Evolutionary conservation across 2,329 filamentous ascomycete species (phyloP), one percentile per base, ranked within the genome.

Genomic region (Talaromyces atroroseus): DNA sequence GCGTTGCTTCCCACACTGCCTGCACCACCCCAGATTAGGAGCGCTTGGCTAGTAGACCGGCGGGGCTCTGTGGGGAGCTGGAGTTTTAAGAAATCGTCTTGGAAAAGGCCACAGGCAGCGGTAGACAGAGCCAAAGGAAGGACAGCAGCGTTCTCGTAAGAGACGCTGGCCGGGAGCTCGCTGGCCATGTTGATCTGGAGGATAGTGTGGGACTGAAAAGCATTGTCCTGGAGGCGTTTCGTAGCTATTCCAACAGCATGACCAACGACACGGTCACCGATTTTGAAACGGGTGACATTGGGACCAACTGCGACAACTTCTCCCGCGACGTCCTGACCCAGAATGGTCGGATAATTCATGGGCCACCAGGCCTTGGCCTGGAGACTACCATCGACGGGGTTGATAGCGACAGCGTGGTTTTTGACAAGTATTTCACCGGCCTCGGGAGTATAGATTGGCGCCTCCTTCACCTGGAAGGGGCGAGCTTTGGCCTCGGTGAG

Each of bases 11-110:
- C 77, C 1, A 78, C 75, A n/a, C 69, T 70, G 18, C 64, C 63
- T 7, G 64, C 62, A 1, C 69, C 70, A 6, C 79, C 79, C 77
- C 78, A 82, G 16, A 81, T 63, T 1, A 82, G 60, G 0, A 76
- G 52, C n/a, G 68, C 62, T 58, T 75, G 64, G 16, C 67, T 67
- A 1, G 5, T 45, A 14, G 49, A 1, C 4, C 32, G 44, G 8
- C 24, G 36, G 12, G 48, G 34, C n/a, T 38, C 48, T 7, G 36
- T 36, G 4, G 53, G 53, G 1, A 49, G 21, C 11, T 50, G n/a
- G 5, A 55, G 7, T n/a, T 38, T 38, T 1, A 55, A 23, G 34
- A 40, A 54, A 7, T 49, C 36, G 5, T 50, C 38, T 6, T 50
- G 53, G 38, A 64, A 75, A 10, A 55, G 40, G 14, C 36, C 46